Percentiles rank a stretch among this genome's conserved stretches.
phyloP scores from a whole-genome alignment of 140 eudicot genomes.

The Flaveria floridana region DNA sequence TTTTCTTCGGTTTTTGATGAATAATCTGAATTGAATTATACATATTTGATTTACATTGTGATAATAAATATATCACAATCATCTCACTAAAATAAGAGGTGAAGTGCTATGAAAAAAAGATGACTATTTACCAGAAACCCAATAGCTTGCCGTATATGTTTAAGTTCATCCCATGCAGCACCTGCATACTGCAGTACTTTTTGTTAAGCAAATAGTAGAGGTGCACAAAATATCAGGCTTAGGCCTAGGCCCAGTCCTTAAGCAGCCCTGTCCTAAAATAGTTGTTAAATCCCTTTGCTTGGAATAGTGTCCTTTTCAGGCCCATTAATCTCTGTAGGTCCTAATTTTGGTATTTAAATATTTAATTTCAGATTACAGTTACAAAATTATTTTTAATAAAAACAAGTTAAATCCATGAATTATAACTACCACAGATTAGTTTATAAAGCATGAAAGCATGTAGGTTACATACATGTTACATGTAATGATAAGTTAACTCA shows the following conservation, averaged over 20 bases:
- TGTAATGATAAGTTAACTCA: not conserved
- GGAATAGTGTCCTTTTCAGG: slow-evolving; percentile 3
- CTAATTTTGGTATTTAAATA: not conserved
- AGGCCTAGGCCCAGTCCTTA: slow-evolving; percentile 5
- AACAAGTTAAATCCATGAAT: not conserved
- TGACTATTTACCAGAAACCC: slow-evolving; percentile 68
- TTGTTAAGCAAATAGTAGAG: slow-evolving; percentile 25
- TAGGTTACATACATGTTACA: not conserved
- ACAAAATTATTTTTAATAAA: not conserved
- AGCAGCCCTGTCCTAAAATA: not conserved
- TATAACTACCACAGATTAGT: not conserved
- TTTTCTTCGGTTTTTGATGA: slow-evolving; percentile 92
- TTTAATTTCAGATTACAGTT: not conserved
- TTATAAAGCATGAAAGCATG: not conserved
- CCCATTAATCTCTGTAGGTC: not conserved
- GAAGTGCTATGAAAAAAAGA: not conserved
- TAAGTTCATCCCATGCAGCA: slow-evolving; percentile 89
- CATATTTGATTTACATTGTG: not conserved
- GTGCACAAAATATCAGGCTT: not conserved
- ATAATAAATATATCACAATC: slow-evolving; percentile 6
- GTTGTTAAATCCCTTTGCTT: not conserved
- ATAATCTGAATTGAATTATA: slow-evolving; percentile 50
- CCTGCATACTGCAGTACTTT: slow-evolving; percentile 88
- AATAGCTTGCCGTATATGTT: slow-evolving; percentile 95
- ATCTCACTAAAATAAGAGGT: not conserved